Evolutionary conservation across 805 yeast genomes (phyloP).

Genomic region (Pichia paraexigua): DNA sequence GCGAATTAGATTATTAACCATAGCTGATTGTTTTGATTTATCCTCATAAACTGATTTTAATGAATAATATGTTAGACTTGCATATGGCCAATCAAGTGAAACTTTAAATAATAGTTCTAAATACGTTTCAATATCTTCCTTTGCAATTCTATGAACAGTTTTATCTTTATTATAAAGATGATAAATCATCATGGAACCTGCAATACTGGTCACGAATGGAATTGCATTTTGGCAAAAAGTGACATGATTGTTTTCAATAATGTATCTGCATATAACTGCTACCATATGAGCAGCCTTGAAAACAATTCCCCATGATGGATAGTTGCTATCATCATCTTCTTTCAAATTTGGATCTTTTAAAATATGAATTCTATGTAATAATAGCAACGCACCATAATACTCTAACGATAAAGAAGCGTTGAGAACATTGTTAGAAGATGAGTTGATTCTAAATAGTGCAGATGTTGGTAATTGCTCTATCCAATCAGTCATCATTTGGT

Average conservation of each 20-base stretch:
- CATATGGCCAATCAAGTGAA: constrained; percentile 48
- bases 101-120: constrained; percentile 29
- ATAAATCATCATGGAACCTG: constrained; percentile 63
- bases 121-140: constrained; percentile 17
- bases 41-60: constrained; percentile 37
- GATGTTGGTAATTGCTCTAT: constrained; percentile 57
- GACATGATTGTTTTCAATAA: constrained; percentile 48
- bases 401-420: constrained; percentile 54
- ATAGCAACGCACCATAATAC: constrained; percentile 64
- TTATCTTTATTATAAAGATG: constrained; percentile 37
- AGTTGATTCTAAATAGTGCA: constrained; percentile 51
- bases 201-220: constrained; percentile 49
- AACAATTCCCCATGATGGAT: constrained; percentile 73
- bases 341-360: constrained; percentile 27
- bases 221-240: constrained; percentile 24
- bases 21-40: constrained; percentile 14
- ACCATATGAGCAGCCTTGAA: constrained; percentile 77
- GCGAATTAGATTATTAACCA: background rate
- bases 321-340: constrained; percentile 21
- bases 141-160: constrained; percentile 19
- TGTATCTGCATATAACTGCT: constrained; percentile 50
- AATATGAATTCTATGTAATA: constrained; percentile 64
- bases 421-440: constrained; percentile 26
- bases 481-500: constrained; percentile 73
- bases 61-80: constrained; percentile 41